Evolutionary conservation across 768 basidiomycete species (phyloP).

Genomic region (Kwoniella sp.): DNA sequence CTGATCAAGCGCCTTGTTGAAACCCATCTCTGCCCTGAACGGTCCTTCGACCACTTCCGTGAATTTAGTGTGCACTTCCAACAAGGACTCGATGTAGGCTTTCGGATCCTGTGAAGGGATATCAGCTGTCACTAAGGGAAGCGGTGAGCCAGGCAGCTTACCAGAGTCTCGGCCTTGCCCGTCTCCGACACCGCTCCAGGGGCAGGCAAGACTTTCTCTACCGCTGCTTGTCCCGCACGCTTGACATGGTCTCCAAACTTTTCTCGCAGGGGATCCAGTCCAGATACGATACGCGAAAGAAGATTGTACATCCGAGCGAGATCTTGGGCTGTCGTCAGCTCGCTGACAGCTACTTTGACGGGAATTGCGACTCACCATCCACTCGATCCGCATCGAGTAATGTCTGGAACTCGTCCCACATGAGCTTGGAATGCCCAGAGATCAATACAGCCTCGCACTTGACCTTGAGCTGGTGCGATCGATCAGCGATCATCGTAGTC

Average conservation of each 20-base stretch:
- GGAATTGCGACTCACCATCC: conserved; percentile 54
- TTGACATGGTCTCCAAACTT: conserved; percentile 95
- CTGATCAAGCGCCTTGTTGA: conserved; percentile 80
- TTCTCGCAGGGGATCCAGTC: conserved; percentile 82
- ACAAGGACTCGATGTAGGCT: conserved; percentile 84
- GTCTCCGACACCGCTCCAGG: conserved; percentile 52
- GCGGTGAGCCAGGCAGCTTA: conserved; percentile 44
- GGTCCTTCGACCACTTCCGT: conserved; percentile 79
- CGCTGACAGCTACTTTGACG: background rate
- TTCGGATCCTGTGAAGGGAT: conserved; percentile 66
- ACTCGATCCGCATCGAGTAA: conserved; percentile 78
- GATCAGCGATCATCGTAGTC: background rate
- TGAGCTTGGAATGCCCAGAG: conserved; percentile 70
- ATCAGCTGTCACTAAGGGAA: background rate
- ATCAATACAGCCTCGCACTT: conserved; percentile 88
- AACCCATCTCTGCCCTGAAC: conserved; percentile 88
- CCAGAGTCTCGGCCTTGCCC: conserved; percentile 56
- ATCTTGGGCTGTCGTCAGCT: conserved; percentile 53
- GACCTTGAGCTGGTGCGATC: conserved; percentile 47
- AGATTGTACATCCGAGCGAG: conserved; percentile 90
- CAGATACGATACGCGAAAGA: conserved; percentile 83
- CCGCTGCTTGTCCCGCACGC: conserved; percentile 74
- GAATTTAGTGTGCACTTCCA: conserved; percentile 89
- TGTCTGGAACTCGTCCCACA: conserved; percentile 90
- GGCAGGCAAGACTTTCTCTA: conserved; percentile 61